Evolutionary conservation across 768 basidiomycete species (phyloP).

Genomic region (Mycena alexandri): DNA sequence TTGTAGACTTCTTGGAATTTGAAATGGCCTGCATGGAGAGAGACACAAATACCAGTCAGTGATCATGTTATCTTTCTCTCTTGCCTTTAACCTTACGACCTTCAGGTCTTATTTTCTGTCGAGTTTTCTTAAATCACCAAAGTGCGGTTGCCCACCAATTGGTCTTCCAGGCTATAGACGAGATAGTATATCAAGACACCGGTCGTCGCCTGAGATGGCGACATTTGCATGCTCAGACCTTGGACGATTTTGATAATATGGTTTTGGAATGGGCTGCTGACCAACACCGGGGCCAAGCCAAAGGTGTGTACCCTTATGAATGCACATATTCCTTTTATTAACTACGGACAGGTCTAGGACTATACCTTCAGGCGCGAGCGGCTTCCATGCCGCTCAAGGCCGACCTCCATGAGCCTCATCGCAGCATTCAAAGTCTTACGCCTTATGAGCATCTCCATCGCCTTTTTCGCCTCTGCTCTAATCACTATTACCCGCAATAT

Average conservation of each 20-base stretch:
- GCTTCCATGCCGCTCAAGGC: constrained; percentile 1
- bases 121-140: constrained; percentile 35
- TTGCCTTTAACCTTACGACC: no score
- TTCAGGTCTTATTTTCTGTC: constrained; percentile 11
- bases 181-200: constrained; percentile 34
- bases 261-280: no score
- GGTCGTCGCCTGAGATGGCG: constrained; percentile 34
- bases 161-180: constrained; percentile 31
- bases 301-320: background rate
- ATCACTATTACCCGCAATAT: constrained; percentile 41
- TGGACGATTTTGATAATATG: no score
- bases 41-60: constrained; percentile 26
- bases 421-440: constrained; percentile 20
- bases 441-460: constrained; percentile 43
- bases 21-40: constrained; percentile 14
- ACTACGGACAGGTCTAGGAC: constrained; percentile 38
- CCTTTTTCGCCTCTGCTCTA: background rate
- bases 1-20: constrained; percentile 36
- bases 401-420: constrained; percentile 41
- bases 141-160: constrained; percentile 35
- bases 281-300: no score
- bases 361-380: constrained; percentile 37
- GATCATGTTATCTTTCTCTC: background rate
- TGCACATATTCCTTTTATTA: background rate
- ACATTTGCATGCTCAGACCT: no score